Percentiles rank a stretch among this genome's conserved stretches.
These are phyloP conservation scores for Penicillium sp. DNA, from an alignment of 2,329 filamentous ascomycete species.

Conservation along the genomic window DNA sequence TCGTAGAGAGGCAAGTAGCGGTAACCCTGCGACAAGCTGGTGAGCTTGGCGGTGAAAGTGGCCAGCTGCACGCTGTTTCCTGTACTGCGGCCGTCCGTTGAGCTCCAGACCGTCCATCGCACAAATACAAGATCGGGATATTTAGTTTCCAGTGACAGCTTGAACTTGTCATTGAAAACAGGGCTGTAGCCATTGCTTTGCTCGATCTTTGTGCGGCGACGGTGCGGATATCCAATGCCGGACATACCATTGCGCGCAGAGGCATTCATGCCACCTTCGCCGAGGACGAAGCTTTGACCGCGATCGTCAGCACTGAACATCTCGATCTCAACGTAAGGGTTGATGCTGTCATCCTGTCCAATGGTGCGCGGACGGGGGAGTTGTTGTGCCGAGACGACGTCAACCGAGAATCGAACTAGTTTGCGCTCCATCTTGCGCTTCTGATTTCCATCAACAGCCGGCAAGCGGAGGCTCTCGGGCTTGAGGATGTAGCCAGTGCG, in stretches of 20 bases:
- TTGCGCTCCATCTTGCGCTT: conserved; percentile 69
- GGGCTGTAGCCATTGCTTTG: conserved; percentile 93
- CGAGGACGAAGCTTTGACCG: conserved; percentile 66
- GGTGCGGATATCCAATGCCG: conserved; percentile 68
- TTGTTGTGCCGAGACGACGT: conserved; percentile 91
- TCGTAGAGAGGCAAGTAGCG: conserved; percentile 89
- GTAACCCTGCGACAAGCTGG: conserved; percentile 85
- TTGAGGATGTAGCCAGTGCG: conserved; percentile 91
- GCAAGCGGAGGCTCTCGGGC: conserved; percentile 70
- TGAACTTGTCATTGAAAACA: conserved; percentile 74
- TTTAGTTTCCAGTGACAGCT: conserved; percentile 84
- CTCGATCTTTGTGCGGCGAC: conserved; percentile 75
- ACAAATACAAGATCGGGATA: conserved; percentile 92
- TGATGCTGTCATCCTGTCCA: conserved; percentile 70
- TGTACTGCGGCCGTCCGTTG: conserved; percentile 68
- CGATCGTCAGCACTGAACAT: conserved; percentile 94
- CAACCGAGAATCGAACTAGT: conserved; percentile 77
- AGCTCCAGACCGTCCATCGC: conserved; percentile 87
- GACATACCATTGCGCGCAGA: conserved; percentile 63
- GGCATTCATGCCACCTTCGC: conserved; percentile 63
- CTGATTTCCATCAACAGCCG: conserved; percentile 25
- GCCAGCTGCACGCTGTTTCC: conserved; percentile 67
- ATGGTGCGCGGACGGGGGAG: conserved; percentile 78
- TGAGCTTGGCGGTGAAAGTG: conserved; percentile 89
- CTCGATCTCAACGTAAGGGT: conserved; percentile 93